Evolutionary conservation across 371 early-diverging fungal genomes (phyloP).

Genomic region (Batrachochytrium dendrobatidis): DNA sequence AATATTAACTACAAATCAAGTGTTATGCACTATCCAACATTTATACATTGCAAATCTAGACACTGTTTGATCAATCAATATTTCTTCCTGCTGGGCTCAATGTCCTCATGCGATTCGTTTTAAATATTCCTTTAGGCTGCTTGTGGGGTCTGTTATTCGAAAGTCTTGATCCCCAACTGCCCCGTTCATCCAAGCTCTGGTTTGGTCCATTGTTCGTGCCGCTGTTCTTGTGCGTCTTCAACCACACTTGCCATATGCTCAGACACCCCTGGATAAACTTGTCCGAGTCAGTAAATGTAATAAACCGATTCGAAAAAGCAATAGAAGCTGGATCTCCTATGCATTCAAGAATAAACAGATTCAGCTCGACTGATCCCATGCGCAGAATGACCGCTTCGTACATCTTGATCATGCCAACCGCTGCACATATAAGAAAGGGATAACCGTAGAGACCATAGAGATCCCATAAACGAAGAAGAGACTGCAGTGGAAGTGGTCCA

Average conservation of each 20-base stretch:
- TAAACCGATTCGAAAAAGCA: neutral
- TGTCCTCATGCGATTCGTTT: no score
- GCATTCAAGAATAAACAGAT: neutral
- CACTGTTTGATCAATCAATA: no score
- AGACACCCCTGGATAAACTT: neutral
- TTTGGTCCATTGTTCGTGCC: no score
- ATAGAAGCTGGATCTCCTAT: neutral
- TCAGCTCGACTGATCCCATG: neutral
- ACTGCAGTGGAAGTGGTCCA: neutral
- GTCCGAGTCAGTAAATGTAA: neutral
- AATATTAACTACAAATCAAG: no score
- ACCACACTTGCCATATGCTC: neutral
- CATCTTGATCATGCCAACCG: neutral
- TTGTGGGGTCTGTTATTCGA: no score
- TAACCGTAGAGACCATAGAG: neutral
- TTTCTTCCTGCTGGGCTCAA: no score
- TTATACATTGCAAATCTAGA: no score
- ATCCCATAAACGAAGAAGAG: slow-evolving; percentile 1
- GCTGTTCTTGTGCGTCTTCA: no score
- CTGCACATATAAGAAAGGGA: neutral
- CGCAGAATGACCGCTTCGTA: neutral
- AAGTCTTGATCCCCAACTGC: no score
- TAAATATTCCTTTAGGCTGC: no score
- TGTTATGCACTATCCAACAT: no score
- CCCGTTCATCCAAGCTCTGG: no score